A percentile compares a stretch with the other conserved stretches of the same genome.
Evolutionary conservation across 352 stramenopile genomes (phyloP).

Genomic region (Globisporangium recalcitrans): DNA sequence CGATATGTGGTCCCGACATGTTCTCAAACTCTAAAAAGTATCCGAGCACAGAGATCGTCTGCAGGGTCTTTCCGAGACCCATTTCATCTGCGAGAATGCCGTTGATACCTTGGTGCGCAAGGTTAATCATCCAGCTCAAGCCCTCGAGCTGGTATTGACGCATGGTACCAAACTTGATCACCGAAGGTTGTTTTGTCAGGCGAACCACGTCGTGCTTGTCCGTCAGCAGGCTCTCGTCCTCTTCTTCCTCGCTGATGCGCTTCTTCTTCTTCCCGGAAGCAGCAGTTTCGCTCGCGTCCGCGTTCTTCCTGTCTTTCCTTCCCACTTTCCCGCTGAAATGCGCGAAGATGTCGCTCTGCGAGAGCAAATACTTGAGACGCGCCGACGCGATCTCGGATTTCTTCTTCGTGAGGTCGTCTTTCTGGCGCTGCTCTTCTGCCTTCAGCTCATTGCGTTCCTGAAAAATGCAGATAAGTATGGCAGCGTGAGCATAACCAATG

Average conservation of each 20-base stretch:
- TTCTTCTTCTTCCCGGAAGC: conserved; percentile 81
- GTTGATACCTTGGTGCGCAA: conserved; percentile 98
- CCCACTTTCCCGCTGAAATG: conserved; percentile 93
- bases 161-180: conserved; percentile 94
- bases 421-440: conserved; percentile 72
- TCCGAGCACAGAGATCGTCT: conserved; percentile 84
- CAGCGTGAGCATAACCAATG: neutral
- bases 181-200: conserved; percentile 86
- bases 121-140: conserved; percentile 98
- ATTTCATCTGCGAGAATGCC: conserved; percentile 98
- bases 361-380: conserved; percentile 92
- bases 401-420: conserved; percentile 71
- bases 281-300: conserved; percentile 17
- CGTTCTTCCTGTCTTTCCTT: conserved; percentile 57
- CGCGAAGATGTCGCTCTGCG: conserved; percentile 96
- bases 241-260: conserved; percentile 77
- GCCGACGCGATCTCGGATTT: conserved; percentile 77
- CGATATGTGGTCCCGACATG: conserved; percentile 87
- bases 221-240: conserved; percentile 70
- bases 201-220: conserved; percentile 88
- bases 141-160: conserved; percentile 97
- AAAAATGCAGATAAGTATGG: neutral
- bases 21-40: conserved; percentile 86
- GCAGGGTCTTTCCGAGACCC: conserved; percentile 97
- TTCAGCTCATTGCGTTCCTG: conserved; percentile 66